Evolutionary conservation across 1,139 yeast species (phyloP).

Genomic region (Suhomyces chickasaworum): DNA sequence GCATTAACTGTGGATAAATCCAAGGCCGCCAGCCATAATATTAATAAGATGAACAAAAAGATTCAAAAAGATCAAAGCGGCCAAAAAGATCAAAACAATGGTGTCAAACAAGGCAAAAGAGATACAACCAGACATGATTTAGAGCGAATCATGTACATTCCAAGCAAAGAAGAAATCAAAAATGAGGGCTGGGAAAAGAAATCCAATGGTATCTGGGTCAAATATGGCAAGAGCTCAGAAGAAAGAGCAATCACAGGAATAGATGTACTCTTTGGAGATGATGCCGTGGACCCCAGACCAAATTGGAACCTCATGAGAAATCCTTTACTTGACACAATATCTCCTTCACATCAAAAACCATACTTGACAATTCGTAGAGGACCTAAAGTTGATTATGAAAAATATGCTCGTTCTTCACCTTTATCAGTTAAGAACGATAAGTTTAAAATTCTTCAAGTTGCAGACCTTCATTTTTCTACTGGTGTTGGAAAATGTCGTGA

Average conservation of each 20-base stretch:
- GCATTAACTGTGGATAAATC: slow-evolving; percentile 21
- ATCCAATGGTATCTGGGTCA: slow-evolving; percentile 52
- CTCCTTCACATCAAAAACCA: slow-evolving; percentile 24
- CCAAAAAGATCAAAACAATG: slow-evolving; percentile 11
- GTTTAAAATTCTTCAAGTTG: slow-evolving; percentile 79
- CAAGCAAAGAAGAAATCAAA: slow-evolving; percentile 32
- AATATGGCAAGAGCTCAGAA: slow-evolving; percentile 35
- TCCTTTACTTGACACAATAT: slow-evolving; percentile 27
- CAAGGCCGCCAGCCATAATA: slow-evolving; percentile 21
- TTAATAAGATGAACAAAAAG: slow-evolving; percentile 16
- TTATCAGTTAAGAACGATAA: slow-evolving; percentile 43
- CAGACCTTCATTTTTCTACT: slow-evolving; percentile 83
- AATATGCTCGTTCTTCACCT: slow-evolving; percentile 16
- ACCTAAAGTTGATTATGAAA: slow-evolving; percentile 25
- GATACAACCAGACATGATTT: slow-evolving; percentile 24
- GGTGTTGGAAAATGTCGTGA: slow-evolving; percentile 77
- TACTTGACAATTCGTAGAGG: slow-evolving; percentile 36
- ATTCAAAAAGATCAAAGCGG: slow-evolving; percentile 11
- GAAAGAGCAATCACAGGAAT: slow-evolving; percentile 41
- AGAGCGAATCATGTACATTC: slow-evolving; percentile 29
- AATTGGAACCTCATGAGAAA: slow-evolving; percentile 56
- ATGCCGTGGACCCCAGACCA: slow-evolving; percentile 75
- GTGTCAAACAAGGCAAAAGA: slow-evolving; percentile 6
- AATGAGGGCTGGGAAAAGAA: slow-evolving; percentile 40
- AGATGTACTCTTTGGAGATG: slow-evolving; percentile 70